These are phyloP conservation scores for Elaeis oleifera DNA, from an alignment of 202 grass and related monocot species.

Conservation along the genomic window DNA sequence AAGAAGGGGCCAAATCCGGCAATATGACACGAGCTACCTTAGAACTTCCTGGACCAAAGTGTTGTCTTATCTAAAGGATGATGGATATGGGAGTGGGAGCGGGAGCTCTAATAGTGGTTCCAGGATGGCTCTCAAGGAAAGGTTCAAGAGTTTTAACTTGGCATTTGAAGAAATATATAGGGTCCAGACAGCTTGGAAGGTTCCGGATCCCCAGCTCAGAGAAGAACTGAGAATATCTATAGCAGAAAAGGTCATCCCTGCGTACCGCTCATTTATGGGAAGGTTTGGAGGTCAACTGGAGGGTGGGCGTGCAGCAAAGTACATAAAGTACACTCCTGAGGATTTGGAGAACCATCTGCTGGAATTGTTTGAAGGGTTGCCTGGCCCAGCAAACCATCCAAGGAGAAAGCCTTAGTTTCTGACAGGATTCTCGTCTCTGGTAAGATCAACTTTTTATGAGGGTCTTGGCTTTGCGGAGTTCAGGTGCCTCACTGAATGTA, in stretches of 20 bases:
- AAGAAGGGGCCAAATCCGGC: conserved; percentile 67
- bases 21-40: conserved; percentile 80
- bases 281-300: conserved; percentile 77
- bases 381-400: conserved; percentile 42
- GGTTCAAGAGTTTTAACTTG: conserved; percentile 87
- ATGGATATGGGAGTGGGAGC: conserved; percentile 44
- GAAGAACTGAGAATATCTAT: conserved; percentile 95
- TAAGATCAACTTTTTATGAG: no score
- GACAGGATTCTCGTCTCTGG: no score
- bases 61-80: conserved; percentile 79
- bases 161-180: conserved; percentile 83
- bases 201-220: conserved; percentile 76
- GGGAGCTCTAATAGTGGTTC: conserved; percentile 58
- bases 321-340: conserved; percentile 72
- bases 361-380: conserved; percentile 73
- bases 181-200: conserved; percentile 85
- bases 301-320: conserved; percentile 47
- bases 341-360: conserved; percentile 78
- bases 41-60: conserved; percentile 73
- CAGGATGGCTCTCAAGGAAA: conserved; percentile 70
- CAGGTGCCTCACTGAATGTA: no score
- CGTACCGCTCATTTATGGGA: conserved; percentile 85
- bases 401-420: conserved; percentile 53
- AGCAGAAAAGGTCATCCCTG: conserved; percentile 80
- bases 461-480: no score